Percentiles rank a stretch among this genome's conserved stretches.
Evolutionary conservation across 805 yeast species (phyloP).

Genomic region (Candida vartiovaarae): DNA sequence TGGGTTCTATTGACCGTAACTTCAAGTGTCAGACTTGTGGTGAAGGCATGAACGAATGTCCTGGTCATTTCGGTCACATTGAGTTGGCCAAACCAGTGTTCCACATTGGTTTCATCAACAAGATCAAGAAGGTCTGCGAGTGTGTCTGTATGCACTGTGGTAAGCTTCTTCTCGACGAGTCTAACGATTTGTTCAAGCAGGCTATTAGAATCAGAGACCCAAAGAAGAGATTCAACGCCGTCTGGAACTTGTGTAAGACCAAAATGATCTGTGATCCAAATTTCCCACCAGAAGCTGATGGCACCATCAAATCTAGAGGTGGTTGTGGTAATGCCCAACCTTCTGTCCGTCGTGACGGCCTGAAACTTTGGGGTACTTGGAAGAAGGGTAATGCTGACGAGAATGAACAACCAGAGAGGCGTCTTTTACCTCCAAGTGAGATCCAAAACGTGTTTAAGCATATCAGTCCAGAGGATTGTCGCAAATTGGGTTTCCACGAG

Average conservation of each 20-base stretch:
- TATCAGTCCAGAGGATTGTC: constrained; percentile 78
- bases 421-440: constrained; percentile 82
- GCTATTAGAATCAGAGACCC: constrained; percentile 89
- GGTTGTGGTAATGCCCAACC: constrained; percentile 99
- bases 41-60: constrained; percentile 98
- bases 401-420: constrained; percentile 86
- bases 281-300: constrained; percentile 56
- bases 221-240: constrained; percentile 92
- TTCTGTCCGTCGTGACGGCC: constrained; percentile 89
- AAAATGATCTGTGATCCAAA: constrained; percentile 96
- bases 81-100: constrained; percentile 98
- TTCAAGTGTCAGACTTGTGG: constrained; percentile 99
- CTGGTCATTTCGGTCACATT: constrained; percentile 98
- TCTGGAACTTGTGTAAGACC: constrained; percentile 87
- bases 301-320: constrained; percentile 61
- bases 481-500: constrained; percentile 80
- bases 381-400: constrained; percentile 78
- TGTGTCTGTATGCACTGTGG: constrained; percentile 99
- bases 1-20: constrained; percentile 95
- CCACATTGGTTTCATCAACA: constrained; percentile 91
- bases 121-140: constrained; percentile 91
- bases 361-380: constrained; percentile 98
- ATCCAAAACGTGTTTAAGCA: constrained; percentile 88
- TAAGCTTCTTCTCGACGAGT: constrained; percentile 80
- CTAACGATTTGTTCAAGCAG: constrained; percentile 62